Evolutionary conservation across 139 green algal genomes (phyloP).

Genomic region (Axilococcus clingmanii): DNA sequence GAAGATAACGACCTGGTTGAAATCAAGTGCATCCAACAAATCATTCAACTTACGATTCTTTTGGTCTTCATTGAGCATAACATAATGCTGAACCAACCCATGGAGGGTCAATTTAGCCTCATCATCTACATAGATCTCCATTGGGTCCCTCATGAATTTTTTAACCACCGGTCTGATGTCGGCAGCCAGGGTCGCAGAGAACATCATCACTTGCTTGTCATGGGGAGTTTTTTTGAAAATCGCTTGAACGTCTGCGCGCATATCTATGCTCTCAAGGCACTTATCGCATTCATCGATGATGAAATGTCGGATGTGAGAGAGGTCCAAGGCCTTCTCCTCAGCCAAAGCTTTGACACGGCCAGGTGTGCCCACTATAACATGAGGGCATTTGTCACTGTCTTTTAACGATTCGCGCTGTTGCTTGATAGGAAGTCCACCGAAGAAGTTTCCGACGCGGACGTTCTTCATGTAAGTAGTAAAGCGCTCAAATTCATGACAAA

Average conservation of each 20-base stretch:
- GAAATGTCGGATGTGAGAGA: constrained; percentile 87
- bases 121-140: constrained; percentile 90
- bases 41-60: constrained; percentile 99
- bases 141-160: constrained; percentile 96
- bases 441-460: constrained; percentile 89
- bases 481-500: constrained; percentile 95
- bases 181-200: constrained; percentile 84
- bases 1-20: constrained; percentile 99
- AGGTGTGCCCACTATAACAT: constrained; percentile 94
- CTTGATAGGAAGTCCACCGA: constrained; percentile 84
- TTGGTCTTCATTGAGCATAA: constrained; percentile 92
- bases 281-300: constrained; percentile 99
- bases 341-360: constrained; percentile 91
- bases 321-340: constrained; percentile 65
- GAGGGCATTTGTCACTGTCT: constrained; percentile 63
- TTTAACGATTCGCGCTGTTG: constrained; percentile 72
- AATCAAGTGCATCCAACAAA: constrained; percentile 95
- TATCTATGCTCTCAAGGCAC: constrained; percentile 96
- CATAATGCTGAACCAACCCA: constrained; percentile 98
- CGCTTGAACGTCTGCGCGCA: constrained; percentile 85
- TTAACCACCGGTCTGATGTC: constrained; percentile 93
- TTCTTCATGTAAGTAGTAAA: constrained; percentile 80
- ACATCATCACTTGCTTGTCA: constrained; percentile 99
- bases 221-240: constrained; percentile 98
- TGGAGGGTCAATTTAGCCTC: constrained; percentile 99